Evolutionary conservation across 1,284 basidiomycete species (phyloP), one percentile per base, ranked within the genome.

Genomic region (Ceratobasidium papillatum): DNA sequence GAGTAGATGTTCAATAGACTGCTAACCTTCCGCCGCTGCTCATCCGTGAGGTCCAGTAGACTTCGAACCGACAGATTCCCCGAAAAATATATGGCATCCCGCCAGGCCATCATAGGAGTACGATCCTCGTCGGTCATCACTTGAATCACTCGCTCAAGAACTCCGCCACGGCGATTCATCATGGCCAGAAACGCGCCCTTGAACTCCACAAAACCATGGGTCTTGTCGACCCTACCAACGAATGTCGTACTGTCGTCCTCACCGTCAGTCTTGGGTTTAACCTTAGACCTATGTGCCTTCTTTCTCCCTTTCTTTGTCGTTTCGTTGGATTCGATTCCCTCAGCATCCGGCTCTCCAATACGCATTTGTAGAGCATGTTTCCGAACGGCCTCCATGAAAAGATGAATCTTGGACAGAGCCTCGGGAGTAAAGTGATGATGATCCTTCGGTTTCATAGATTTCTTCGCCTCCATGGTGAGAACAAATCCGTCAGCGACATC

Each of bases 151-250:
- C 8, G 8, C 4, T 27, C 25, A n/a, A 73, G 36, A 4, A 62
- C 41, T 3, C 69, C 58, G 17, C 22, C 58, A 2, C 19, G 17
- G n/a, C 19, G 17, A 32, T 73, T 73, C 19, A 51, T n/a, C 69
- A 73, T 62, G 0, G 32, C 69, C 5, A 73, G 34, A 9, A 51
- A 11, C 2, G 69, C 69, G 41, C 58, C 58, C 22, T 41, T 61
- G 32, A 56, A 56, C 32, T 56, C 32, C 17, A 17, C 32, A 9
- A 56, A 56, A 17, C 54, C 54, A 19, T 7, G 25, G 32, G 32
- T 56, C 11, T 56, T 32, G 7, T 56, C 25, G 7, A 36, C 54
- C 19, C 32, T 3, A n/a, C 30, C 54, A 7, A 56, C 19, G 32
- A 56, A 56, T 7, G 51, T 52, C 22, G 25, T 27, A 25, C 30